A percentile compares a stretch with the other conserved stretches of the same genome.
These are phyloP conservation scores for Geotrichum reessii DNA, from an alignment of 1,139 yeast genomes.

Conservation along the genomic window DNA sequence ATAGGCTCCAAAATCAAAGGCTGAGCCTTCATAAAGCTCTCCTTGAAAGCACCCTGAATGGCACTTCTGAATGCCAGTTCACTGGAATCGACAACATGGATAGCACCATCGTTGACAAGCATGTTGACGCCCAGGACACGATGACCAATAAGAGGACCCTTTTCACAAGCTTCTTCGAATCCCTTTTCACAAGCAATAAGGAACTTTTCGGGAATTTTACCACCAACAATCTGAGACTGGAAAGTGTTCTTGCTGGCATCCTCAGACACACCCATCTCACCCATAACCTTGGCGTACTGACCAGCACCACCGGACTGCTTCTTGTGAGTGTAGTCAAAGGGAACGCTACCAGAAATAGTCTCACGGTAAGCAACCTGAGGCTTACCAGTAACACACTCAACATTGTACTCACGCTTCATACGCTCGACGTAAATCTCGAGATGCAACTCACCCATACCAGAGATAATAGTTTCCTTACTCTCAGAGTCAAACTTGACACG, in stretches of 20 bases:
- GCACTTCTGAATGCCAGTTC: constrained; percentile 95
- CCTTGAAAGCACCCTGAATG: constrained; percentile 84
- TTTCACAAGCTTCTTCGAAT: constrained; percentile 88
- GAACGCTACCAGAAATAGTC: constrained; percentile 65
- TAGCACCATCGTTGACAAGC: constrained; percentile 95
- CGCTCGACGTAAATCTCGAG: constrained; percentile 95
- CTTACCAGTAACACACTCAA: constrained; percentile 90
- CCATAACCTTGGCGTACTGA: constrained; percentile 96
- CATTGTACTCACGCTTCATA: constrained; percentile 95
- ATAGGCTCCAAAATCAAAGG: constrained; percentile 94
- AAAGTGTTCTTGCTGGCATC: constrained; percentile 56
- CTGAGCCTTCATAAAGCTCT: constrained; percentile 75
- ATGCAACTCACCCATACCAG: constrained; percentile 98
- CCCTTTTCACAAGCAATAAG: constrained; percentile 93
- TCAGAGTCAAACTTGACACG: constrained; percentile 86
- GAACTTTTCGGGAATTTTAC: constrained; percentile 93
- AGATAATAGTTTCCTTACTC: constrained; percentile 90
- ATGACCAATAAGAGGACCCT: constrained; percentile 96
- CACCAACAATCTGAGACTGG: constrained; percentile 88
- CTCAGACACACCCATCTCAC: constrained; percentile 45
- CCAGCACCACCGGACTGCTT: constrained; percentile 99
- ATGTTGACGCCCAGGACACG: constrained; percentile 86
- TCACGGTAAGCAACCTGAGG: constrained; percentile 99
- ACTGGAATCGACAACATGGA: constrained; percentile 94
- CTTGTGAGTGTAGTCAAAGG: constrained; percentile 93